Evolutionary conservation across 2,329 filamentous ascomycete genomes (phyloP).

Genomic region (Paraphaeosphaeria sporulosa): DNA sequence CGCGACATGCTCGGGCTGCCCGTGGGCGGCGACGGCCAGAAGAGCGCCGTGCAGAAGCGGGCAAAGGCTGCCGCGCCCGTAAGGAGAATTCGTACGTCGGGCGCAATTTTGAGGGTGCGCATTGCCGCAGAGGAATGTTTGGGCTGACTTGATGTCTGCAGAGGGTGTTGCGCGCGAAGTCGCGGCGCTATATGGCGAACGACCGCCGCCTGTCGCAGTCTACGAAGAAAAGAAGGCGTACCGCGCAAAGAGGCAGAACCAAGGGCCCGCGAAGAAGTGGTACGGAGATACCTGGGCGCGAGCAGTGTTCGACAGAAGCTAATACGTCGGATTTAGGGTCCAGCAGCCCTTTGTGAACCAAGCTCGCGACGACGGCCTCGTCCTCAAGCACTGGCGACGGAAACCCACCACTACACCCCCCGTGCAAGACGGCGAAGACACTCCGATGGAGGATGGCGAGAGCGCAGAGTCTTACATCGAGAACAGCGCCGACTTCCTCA

Average conservation of each 20-base stretch:
- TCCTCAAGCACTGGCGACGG: slow-evolving; percentile 82
- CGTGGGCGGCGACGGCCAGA: slow-evolving; percentile 56
- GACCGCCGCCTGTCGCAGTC: slow-evolving; percentile 50
- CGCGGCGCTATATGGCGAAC: slow-evolving; percentile 51
- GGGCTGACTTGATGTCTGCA: slow-evolving; percentile 33
- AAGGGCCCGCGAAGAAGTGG: slow-evolving; percentile 51
- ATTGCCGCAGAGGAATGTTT: neutral
- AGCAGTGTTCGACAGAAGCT: slow-evolving; percentile 14
- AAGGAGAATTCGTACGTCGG: slow-evolving; percentile 61
- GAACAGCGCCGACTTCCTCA: slow-evolving; percentile 71
- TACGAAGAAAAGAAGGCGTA: slow-evolving; percentile 52
- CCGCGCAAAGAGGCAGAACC: slow-evolving; percentile 48
- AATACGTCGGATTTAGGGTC: slow-evolving; percentile 34
- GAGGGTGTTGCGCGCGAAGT: slow-evolving; percentile 52
- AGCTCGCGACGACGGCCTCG: slow-evolving; percentile 74
- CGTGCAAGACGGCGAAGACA: slow-evolving; percentile 41
- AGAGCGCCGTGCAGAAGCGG: slow-evolving; percentile 71
- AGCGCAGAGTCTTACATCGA: slow-evolving; percentile 49
- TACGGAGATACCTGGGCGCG: slow-evolving; percentile 16
- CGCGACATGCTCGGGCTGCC: slow-evolving; percentile 88
- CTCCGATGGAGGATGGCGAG: slow-evolving; percentile 44
- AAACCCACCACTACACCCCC: slow-evolving; percentile 54
- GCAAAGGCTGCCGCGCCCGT: slow-evolving; percentile 67
- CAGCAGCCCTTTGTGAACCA: slow-evolving; percentile 74
- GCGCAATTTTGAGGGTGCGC: neutral